Evolutionary conservation across 257 asterid species (phyloP).

Genomic region (Gynochthodes officinalis): DNA sequence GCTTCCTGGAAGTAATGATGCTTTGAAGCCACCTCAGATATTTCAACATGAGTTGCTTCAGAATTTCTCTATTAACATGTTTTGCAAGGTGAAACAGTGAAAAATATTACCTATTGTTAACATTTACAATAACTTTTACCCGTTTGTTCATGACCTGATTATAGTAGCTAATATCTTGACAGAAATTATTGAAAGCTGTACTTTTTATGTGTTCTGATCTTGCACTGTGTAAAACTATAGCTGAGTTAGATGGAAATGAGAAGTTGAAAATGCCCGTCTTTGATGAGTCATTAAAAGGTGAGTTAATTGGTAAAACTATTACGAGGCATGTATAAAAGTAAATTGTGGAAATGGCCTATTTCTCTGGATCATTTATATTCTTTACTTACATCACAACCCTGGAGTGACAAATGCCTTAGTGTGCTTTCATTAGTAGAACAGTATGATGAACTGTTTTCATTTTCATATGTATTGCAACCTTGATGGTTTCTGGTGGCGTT

Average conservation of each 20-base stretch:
- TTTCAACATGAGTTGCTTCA: conserved; percentile 98
- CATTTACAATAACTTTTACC: neutral
- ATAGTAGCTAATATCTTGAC: neutral
- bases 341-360: no score
- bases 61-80: conserved; percentile 90
- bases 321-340: neutral
- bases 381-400: neutral
- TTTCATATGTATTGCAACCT: neutral
- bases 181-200: neutral
- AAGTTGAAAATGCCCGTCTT: neutral
- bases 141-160: neutral
- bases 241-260: neutral
- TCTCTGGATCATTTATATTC: neutral
- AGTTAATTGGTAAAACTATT: neutral
- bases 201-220: neutral
- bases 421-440: neutral
- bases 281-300: neutral
- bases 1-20: conserved; percentile 55
- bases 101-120: neutral
- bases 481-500: neutral
- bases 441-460: neutral
- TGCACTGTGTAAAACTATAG: neutral
- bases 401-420: neutral
- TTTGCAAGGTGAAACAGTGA: conserved; percentile 68
- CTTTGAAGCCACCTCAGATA: conserved; percentile 67